Conservation (phyloP, 108 stramenopile species). For the Aurantiochytrium sp. region DNA sequence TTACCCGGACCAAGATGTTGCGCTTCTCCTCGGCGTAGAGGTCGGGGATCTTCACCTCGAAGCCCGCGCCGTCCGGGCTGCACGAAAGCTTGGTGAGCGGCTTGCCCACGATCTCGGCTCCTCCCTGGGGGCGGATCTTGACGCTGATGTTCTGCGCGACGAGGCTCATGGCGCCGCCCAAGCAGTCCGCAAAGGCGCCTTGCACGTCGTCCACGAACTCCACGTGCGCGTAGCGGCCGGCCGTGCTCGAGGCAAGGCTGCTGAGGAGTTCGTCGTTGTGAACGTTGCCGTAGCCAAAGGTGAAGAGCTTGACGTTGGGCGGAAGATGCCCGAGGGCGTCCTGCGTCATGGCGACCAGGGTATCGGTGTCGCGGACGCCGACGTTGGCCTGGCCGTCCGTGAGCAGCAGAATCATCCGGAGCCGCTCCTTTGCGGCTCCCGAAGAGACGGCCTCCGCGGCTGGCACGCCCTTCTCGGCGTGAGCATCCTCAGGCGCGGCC, state of each 20-base stretch:
- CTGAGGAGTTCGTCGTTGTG: constrained; percentile 55
- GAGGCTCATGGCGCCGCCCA: constrained; percentile 62
- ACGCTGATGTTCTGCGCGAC: constrained; percentile 61
- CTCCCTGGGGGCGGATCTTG: constrained; percentile 31
- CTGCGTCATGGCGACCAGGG: constrained; percentile 38
- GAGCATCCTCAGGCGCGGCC: too few species aligned
- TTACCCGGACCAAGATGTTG: neutral
- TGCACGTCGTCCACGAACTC: constrained; percentile 51
- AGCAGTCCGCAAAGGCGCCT: constrained; percentile 65
- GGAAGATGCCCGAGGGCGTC: neutral
- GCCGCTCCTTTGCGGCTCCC: constrained; percentile 18
- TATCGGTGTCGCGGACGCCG: constrained; percentile 43
- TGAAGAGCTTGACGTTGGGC: constrained; percentile 40
- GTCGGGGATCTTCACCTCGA: neutral
- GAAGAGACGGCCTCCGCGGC: too few species aligned
- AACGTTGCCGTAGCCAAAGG: constrained; percentile 64
- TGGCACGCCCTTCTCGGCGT: too few species aligned
- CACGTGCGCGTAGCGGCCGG: constrained; percentile 62
- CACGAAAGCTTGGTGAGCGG: neutral
- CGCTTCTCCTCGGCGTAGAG: neutral
- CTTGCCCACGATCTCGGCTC: neutral
- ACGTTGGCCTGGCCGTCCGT: constrained; percentile 69
- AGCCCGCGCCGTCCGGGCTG: neutral
- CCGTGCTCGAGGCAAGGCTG: constrained; percentile 39
- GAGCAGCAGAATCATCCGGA: constrained; percentile 59